These are phyloP conservation scores for Ramaria sp. DNA, from an alignment of 768 basidiomycete species.

Conservation along the genomic window DNA sequence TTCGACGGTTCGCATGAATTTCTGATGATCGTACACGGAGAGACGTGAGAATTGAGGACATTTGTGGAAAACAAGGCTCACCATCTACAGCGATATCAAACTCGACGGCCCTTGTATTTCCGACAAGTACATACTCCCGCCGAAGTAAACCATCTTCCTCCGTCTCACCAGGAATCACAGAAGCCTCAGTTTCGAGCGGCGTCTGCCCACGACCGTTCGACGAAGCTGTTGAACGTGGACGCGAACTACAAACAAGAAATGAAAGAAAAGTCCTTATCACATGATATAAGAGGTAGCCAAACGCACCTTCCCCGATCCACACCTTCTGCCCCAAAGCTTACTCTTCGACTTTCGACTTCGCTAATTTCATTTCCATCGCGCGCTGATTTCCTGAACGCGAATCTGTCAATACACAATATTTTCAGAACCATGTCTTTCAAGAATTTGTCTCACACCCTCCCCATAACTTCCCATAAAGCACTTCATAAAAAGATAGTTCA, in stretches of 20 bases:
- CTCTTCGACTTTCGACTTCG: background rate
- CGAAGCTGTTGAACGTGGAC: background rate
- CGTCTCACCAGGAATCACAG: conserved; percentile 70
- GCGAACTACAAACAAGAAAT: background rate
- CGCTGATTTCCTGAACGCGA: background rate
- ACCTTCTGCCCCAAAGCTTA: conserved; percentile 5
- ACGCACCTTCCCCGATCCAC: background rate
- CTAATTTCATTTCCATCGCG: background rate
- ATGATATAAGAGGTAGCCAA: background rate
- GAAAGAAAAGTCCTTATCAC: background rate
- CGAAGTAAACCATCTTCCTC: conserved; percentile 73
- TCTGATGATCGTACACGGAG: conserved; percentile 30
- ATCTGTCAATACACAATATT: background rate
- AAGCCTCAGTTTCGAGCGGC: conserved; percentile 35
- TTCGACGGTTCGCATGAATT: conserved; percentile 40
- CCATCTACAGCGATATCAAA: conserved; percentile 90
- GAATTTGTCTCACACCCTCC: background rate
- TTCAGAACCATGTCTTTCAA: background rate
- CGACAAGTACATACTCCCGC: conserved; percentile 90
- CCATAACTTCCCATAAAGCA: background rate
- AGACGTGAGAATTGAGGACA: background rate
- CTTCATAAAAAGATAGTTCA: background rate
- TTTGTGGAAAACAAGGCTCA: conserved; percentile 22
- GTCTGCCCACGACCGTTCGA: background rate
- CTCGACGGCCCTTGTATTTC: conserved; percentile 81